phyloP scores from a whole-genome alignment of 108 stramenopile genomes.

The Parietichytrium sp. region DNA sequence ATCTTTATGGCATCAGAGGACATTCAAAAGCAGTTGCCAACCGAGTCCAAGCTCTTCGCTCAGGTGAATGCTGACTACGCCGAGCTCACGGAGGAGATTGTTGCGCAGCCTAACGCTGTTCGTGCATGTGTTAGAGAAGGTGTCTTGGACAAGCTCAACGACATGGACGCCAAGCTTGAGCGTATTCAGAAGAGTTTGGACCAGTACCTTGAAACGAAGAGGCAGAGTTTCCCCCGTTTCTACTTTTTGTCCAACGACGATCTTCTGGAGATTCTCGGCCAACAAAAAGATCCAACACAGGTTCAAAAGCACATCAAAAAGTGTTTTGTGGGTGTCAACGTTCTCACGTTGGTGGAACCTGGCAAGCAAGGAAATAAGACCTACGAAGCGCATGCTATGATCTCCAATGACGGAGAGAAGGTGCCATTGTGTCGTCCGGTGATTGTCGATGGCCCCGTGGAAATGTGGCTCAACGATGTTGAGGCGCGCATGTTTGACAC shows the following conservation, averaged over 20 bases:
- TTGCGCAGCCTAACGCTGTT: conserved; percentile 59
- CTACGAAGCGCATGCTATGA: conserved; percentile 57
- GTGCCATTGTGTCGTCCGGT: conserved; percentile 52
- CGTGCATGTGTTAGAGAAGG: conserved; percentile 47
- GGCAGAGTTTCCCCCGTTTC: conserved; percentile 66
- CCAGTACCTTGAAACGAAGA: conserved; percentile 66
- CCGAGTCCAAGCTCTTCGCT: conserved; percentile 58
- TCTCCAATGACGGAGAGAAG: conserved; percentile 63
- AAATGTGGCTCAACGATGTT: conserved; percentile 61
- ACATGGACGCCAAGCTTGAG: conserved; percentile 60
- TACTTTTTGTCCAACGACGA: conserved; percentile 74
- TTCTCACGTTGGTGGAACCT: conserved; percentile 50
- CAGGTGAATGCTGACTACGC: conserved; percentile 60
- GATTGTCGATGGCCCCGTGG: conserved; percentile 62
- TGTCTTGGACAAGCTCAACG: conserved; percentile 44
- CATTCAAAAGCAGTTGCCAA: conserved; percentile 66
- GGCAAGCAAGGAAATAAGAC: conserved; percentile 50
- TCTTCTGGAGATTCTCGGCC: conserved; percentile 69
- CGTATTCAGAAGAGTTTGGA: conserved; percentile 68
- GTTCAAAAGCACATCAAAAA: conserved; percentile 72
- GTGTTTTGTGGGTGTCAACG: conserved; percentile 69
- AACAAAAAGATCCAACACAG: conserved; percentile 56
- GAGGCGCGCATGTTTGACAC: conserved; percentile 43
- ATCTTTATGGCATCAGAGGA: conserved; percentile 70
- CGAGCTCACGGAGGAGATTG: conserved; percentile 43